Conservation (phyloP, 805 yeast genomes). For the Vanderwaltozyma verrucispora region DNA sequence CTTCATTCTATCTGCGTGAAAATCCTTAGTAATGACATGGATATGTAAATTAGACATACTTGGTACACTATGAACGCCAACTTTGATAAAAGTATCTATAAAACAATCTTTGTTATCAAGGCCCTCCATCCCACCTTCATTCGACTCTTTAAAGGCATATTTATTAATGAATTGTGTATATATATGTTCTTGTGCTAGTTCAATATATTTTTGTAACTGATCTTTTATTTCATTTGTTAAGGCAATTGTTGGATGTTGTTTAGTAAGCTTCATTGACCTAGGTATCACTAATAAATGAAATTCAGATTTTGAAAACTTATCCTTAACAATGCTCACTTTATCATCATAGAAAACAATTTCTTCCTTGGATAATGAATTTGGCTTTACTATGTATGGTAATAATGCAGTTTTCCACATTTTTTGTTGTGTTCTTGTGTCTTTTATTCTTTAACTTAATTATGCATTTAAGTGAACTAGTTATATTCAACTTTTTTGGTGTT, state of each 20-base stretch:
- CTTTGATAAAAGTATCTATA: constrained; percentile 28
- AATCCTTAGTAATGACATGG: constrained; percentile 62
- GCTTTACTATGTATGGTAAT: constrained; percentile 37
- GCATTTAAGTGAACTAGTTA: background rate
- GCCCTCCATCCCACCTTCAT: constrained; percentile 8
- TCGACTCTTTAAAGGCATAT: constrained; percentile 5
- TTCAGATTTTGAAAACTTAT: constrained; percentile 51
- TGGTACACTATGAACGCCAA: constrained; percentile 65
- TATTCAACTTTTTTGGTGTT: no score
- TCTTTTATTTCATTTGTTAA: constrained; percentile 31
- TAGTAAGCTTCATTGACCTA: constrained; percentile 32
- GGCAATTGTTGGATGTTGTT: constrained; percentile 39
- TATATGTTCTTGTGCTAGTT: constrained; percentile 22
- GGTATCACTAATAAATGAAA: constrained; percentile 58
- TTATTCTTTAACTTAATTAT: background rate
- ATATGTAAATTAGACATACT: constrained; percentile 61
- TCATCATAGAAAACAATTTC: constrained; percentile 40
- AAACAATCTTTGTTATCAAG: constrained; percentile 13
- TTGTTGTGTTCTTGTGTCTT: no score
- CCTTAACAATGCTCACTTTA: constrained; percentile 45
- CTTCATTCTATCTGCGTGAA: constrained; percentile 44
- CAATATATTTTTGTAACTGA: constrained; percentile 29
- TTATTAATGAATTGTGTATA: constrained; percentile 17
- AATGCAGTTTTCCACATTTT: constrained; percentile 38
- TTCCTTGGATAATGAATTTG: constrained; percentile 29